These are phyloP conservation scores for Candida sp. DNA, from an alignment of 1,139 yeast genomes.

Conservation along the genomic window DNA sequence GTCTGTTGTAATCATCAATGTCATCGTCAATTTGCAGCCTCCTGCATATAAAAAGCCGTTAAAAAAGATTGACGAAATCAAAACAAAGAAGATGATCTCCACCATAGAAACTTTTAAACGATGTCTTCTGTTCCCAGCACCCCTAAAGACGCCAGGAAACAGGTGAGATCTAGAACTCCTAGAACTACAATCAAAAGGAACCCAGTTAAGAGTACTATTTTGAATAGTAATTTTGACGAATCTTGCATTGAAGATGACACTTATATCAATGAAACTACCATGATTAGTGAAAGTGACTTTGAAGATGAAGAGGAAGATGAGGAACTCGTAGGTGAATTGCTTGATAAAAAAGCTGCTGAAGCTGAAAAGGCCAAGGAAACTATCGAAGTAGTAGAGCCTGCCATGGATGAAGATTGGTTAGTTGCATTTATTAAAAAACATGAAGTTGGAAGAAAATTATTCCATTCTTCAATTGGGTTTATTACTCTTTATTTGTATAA, in stretches of 20 bases:
- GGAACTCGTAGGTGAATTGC: constrained; percentile 9
- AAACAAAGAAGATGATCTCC: constrained; percentile 1
- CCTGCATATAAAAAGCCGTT: neutral
- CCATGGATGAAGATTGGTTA: constrained; percentile 8
- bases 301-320: constrained; percentile 13
- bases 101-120: neutral
- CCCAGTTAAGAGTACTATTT: constrained; percentile 16
- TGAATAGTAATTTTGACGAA: constrained; percentile 22
- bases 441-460: constrained; percentile 82
- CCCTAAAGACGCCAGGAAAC: constrained; percentile 6
- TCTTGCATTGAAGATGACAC: constrained; percentile 40
- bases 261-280: constrained; percentile 24
- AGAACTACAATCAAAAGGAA: constrained; percentile 10
- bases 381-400: neutral
- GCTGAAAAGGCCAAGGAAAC: constrained; percentile 8
- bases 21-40: neutral
- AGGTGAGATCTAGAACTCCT: constrained; percentile 7
- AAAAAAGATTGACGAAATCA: neutral
- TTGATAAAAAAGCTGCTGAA: constrained; percentile 9
- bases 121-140: constrained; percentile 8
- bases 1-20: neutral
- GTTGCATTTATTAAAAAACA: constrained; percentile 57
- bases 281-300: constrained; percentile 16
- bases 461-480: constrained; percentile 88
- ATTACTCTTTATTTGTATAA: constrained; percentile 73